Conservation (phyloP, 352 stramenopile species). For the Pythium myriotylum region DNA sequence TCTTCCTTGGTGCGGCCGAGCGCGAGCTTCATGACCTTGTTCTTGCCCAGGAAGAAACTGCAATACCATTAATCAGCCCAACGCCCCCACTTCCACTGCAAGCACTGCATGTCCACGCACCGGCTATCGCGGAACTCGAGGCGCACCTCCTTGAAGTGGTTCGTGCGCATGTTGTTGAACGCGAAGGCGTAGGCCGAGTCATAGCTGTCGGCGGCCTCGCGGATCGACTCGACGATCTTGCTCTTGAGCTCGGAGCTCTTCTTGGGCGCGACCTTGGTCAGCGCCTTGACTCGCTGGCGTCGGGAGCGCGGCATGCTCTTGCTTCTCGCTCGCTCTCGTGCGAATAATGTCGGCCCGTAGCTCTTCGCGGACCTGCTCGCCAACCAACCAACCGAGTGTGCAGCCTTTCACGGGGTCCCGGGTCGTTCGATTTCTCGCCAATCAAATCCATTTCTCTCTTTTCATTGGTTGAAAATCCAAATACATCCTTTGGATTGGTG, state of each 20-base stretch:
- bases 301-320: constrained; percentile 84
- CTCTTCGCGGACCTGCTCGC: constrained; percentile 8
- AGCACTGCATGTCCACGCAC: constrained; percentile 31
- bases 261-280: constrained; percentile 96
- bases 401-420: constrained; percentile 14
- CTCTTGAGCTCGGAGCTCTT: constrained; percentile 97
- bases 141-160: constrained; percentile 98
- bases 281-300: constrained; percentile 84
- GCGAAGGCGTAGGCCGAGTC: constrained; percentile 95
- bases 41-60: constrained; percentile 98
- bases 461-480: constrained; percentile 31
- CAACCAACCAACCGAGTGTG: constrained; percentile 36
- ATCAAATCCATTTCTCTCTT: constrained; percentile 13
- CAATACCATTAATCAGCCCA: constrained; percentile 20
- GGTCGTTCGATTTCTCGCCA: constrained; percentile 53
- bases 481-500: constrained; percentile 35
- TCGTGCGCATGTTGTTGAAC: constrained; percentile 98
- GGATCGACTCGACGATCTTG: constrained; percentile 93
- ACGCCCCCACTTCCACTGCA: not conserved
- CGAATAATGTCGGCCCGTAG: too few species aligned
- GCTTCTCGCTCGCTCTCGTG: not conserved
- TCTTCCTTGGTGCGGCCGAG: constrained; percentile 94
- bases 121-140: constrained; percentile 95
- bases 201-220: constrained; percentile 93
- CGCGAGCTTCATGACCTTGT: constrained; percentile 98